Base-by-base conservation (phyloP, 352 stramenopile species). In the Globisporangium irregulare region DNA sequence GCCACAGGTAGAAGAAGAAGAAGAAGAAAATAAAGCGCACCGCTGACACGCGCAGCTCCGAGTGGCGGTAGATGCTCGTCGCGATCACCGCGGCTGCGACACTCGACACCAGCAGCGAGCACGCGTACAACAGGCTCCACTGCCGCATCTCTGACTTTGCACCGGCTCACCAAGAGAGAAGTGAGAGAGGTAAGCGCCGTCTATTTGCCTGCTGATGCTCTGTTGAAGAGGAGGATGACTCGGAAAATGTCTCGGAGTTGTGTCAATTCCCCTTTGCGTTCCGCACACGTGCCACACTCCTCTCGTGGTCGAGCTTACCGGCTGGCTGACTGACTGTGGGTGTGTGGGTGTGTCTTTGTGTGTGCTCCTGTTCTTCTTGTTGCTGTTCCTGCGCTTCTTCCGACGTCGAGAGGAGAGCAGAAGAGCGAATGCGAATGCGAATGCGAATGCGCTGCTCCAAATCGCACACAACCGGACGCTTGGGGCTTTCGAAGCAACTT, bases 1-100 rank as follows among this genome's bases (percentile, higher is more conserved):
- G 70, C 78, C 73, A 84, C 64, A 82, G 64, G 72, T 86, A 87
- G 64, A 82, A 77, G 72, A 86, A 77, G 67, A 87, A 71, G 64
- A 82, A 77, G 72, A 86, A 77, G 67, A 87, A 71, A 12, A 87
- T 69, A 69, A 78, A 86, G 54, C 72, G 75, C 43, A 84, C 75
- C 12, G 75, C 77, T 14, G 80, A 89, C 46, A 73, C 57, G 54
- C 70, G 74, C 60, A 80, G 57, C 55, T 84, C 74, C 6, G 70
- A 76, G 57, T 82, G 72, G 51, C 48, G 68, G 56, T 80, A 80
- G 32, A 86, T 72, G 10, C 65, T 62, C 24, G 65, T 72, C 2
- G 78, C 72, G 56, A 86, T 78, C 20, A 65, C 63, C 25, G 67
- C 79, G n/a, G 76, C 76, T n/a, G 80, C 70, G 25, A 77, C 53